These are phyloP conservation scores for Colletotrichum sublineola DNA, from an alignment of 2,329 filamentous ascomycete species.

Conservation along the genomic window DNA sequence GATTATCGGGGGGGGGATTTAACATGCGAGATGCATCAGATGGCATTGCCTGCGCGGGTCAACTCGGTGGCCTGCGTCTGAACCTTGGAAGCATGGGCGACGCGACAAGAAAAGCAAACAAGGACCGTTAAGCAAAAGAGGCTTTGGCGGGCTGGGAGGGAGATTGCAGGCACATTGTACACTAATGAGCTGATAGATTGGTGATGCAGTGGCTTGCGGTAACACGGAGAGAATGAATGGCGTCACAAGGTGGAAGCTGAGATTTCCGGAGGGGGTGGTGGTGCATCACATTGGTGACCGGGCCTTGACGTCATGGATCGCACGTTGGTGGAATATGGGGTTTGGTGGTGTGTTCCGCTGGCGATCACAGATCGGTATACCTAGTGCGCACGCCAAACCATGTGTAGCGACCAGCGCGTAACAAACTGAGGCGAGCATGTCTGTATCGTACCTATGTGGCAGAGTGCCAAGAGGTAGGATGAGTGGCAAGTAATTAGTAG, in stretches of 20 bases:
- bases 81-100: neutral
- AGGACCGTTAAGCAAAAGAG: neutral
- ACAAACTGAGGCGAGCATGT: neutral
- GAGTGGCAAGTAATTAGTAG: neutral
- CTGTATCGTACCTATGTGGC: neutral
- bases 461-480: too few relatives aligned
- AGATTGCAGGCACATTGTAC: slow-evolving; percentile 14
- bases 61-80: neutral
- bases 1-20: neutral
- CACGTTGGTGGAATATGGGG: neutral
- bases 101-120: slow-evolving; percentile 5
- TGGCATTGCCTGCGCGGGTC: neutral
- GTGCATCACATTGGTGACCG: slow-evolving; percentile 31
- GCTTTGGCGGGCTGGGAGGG: neutral
- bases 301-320: slow-evolving; percentile 41
- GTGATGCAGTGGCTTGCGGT: slow-evolving; percentile 40
- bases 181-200: slow-evolving; percentile 7
- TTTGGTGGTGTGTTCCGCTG: slow-evolving; percentile 12
- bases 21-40: neutral
- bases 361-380: slow-evolving; percentile 22
- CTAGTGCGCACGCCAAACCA: neutral
- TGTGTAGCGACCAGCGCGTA: slow-evolving; percentile 1
- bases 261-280: slow-evolving; percentile 6
- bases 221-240: slow-evolving; percentile 24
- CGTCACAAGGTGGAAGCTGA: slow-evolving; percentile 31